Percentiles rank a stretch among this genome's conserved stretches.
Evolutionary conservation across 495 filamentous ascomycete genomes (phyloP).

Genomic region (Paragyromitra xinjiangensis): DNA sequence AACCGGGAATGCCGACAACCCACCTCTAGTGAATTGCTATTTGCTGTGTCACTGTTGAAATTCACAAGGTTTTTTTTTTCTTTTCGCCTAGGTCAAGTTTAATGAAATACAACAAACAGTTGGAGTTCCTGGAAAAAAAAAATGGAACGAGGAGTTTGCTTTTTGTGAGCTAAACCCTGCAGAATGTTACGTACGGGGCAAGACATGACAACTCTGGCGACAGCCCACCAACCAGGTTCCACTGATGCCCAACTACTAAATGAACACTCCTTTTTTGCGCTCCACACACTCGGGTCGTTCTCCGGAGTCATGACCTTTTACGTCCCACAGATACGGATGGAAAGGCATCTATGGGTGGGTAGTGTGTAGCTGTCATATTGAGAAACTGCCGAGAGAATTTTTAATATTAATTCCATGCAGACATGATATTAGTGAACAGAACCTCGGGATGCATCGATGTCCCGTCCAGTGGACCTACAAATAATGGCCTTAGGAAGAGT

Average conservation of each 20-base stretch:
- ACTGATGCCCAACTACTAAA: not conserved
- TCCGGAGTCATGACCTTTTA: not conserved
- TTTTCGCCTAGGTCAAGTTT: not conserved
- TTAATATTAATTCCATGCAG: not conserved
- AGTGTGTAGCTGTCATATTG: not conserved
- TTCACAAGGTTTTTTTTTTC: not conserved
- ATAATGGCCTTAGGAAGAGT: not conserved
- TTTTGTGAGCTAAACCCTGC: not conserved
- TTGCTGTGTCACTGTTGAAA: not conserved
- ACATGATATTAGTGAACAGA: too few species aligned
- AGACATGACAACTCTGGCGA: not conserved
- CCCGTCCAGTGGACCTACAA: not conserved
- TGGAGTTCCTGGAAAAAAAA: not conserved
- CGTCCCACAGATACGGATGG: not conserved
- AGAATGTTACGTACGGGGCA: not conserved
- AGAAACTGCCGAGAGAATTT: not conserved
- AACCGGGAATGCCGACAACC: too few species aligned
- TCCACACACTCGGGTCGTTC: not conserved
- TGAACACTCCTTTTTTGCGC: not conserved
- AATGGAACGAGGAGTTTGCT: not conserved
- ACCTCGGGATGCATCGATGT: not conserved
- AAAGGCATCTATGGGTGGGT: not conserved
- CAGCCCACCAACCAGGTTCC: not conserved
- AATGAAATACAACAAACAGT: not conserved
- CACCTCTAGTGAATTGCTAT: not conserved